phyloP scores from a whole-genome alignment of 2,329 filamentous ascomycete genomes.

The Mycocentrospora acerina region DNA sequence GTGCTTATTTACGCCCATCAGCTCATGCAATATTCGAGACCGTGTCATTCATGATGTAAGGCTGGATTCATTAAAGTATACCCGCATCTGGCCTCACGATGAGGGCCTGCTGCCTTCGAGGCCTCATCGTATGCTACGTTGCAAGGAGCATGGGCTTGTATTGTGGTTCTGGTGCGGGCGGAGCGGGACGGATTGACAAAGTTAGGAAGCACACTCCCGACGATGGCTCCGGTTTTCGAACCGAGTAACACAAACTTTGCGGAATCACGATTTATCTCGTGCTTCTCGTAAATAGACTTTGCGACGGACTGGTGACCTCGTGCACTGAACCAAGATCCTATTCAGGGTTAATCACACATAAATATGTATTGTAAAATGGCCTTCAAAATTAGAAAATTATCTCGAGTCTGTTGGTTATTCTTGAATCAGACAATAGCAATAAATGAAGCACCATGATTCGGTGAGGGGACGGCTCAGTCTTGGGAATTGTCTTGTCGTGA shows the following conservation, averaged over 20 bases:
- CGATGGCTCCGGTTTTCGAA: no score
- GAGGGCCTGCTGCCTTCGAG: no score
- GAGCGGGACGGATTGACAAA: slow-evolving; percentile 31
- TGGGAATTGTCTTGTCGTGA: slow-evolving; percentile 16
- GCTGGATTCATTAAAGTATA: slow-evolving; percentile 1
- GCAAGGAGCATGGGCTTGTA: slow-evolving; percentile 1
- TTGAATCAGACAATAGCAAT: slow-evolving; percentile 13
- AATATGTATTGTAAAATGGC: no score
- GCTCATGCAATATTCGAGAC: slow-evolving; percentile 18
- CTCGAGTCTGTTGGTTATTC: slow-evolving; percentile 1
- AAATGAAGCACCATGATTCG: slow-evolving; percentile 22
- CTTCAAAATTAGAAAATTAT: no score
- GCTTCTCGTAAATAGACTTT: slow-evolving; percentile 1
- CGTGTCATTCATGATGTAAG: no score
- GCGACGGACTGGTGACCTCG: not conserved
- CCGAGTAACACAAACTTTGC: slow-evolving; percentile 17
- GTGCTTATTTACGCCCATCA: slow-evolving; percentile 27
- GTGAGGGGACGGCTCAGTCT: slow-evolving; percentile 11
- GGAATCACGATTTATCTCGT: not conserved
- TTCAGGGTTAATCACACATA: no score
- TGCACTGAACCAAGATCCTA: not conserved
- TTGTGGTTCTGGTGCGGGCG: slow-evolving; percentile 27
- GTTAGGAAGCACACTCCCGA: slow-evolving; percentile 33
- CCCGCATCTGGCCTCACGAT: slow-evolving; percentile 4
- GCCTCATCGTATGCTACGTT: not conserved